phyloP scores from a whole-genome alignment of 2,329 filamentous ascomycete genomes.

The Coniochaeta hoffmannii region DNA sequence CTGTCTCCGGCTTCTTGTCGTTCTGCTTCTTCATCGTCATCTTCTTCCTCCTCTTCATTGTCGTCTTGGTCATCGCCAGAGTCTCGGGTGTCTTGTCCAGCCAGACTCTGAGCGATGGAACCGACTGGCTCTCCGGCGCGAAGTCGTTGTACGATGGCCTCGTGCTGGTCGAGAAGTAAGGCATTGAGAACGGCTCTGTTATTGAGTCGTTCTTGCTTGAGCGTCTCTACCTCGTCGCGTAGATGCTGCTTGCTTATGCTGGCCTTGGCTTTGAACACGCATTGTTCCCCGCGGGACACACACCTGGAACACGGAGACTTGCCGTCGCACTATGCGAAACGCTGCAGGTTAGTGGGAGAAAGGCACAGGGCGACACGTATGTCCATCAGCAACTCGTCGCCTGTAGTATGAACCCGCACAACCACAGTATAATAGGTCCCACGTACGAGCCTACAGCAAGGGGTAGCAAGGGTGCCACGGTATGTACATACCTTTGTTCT shows the following conservation, averaged over 20 bases:
- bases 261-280: neutral
- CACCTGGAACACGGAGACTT: neutral
- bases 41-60: neutral
- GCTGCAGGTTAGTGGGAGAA: neutral
- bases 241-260: neutral
- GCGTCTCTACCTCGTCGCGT: neutral
- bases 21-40: neutral
- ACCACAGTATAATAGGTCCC: no score
- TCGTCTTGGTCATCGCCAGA: no score
- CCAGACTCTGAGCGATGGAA: neutral
- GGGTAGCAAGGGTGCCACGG: neutral
- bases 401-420: no score
- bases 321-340: neutral
- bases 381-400: no score
- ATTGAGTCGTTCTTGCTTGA: neutral
- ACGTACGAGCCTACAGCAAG: neutral
- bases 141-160: neutral
- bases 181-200: neutral
- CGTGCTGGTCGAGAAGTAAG: neutral
- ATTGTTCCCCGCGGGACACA: neutral
- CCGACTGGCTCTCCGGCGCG: neutral
- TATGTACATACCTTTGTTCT: neutral
- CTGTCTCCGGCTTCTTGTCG: no score
- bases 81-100: no score
- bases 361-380: no score